Percentiles rank a stretch among this genome's conserved stretches.
Evolutionary conservation across 1,139 yeast genomes (phyloP).

Genomic region (Zygoascus sp.): DNA sequence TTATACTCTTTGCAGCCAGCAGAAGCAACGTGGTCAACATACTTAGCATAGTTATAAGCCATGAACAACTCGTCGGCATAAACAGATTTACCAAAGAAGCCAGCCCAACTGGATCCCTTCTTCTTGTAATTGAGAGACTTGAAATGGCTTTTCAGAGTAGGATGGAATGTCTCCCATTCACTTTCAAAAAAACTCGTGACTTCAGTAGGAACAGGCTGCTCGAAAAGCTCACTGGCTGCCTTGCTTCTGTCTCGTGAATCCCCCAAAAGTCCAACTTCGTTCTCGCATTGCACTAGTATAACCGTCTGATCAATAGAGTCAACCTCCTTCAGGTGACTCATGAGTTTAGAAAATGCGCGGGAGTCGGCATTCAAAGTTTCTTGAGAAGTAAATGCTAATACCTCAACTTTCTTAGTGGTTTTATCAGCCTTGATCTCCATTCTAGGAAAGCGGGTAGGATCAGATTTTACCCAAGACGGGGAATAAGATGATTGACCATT

Average conservation of each 20-base stretch:
- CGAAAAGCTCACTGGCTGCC: conserved; percentile 6
- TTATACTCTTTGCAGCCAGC: conserved; percentile 12
- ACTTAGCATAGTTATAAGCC: conserved; percentile 16
- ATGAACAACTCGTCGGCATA: conserved; percentile 17
- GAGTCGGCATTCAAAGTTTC: conserved; percentile 11
- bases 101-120: conserved; percentile 9
- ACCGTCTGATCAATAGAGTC: conserved; percentile 13
- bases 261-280: conserved; percentile 16
- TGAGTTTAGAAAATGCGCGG: conserved; percentile 14
- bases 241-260: conserved; percentile 13
- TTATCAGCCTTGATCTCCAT: conserved; percentile 10
- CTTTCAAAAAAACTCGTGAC: conserved; percentile 10
- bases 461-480: conserved; percentile 16
- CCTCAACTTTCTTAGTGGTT: conserved; percentile 8
- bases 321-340: conserved; percentile 10
- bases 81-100: conserved; percentile 12
- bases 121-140: conserved; percentile 7
- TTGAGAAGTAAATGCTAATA: conserved; percentile 7
- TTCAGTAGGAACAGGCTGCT: conserved; percentile 10
- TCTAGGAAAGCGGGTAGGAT: conserved; percentile 14
- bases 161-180: conserved; percentile 10
- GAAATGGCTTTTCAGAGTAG: conserved; percentile 4
- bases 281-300: conserved; percentile 16
- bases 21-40: conserved; percentile 14
- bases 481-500: conserved; percentile 17